Base-by-base conservation (phyloP, 257 asterid genomes). In the Solanum okadae region DNA sequence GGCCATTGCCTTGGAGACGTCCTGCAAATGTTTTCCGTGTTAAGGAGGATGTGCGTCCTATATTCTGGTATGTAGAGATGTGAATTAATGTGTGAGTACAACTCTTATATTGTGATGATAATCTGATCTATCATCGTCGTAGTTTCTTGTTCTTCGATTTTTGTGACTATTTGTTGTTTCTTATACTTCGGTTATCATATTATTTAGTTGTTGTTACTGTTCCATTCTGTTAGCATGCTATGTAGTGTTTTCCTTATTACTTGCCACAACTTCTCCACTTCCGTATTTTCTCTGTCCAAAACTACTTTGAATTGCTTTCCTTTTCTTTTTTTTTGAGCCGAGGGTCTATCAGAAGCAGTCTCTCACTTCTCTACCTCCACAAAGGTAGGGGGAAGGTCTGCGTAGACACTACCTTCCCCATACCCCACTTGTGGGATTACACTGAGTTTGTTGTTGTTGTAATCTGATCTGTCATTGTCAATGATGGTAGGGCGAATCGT, bases 1-100 rank as follows among this genome's bases (percentile, higher is more conserved):
- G 98, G 93, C 90, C 98, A 87, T 91, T 97, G 93, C 99, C 99
- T 86, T 97, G 99, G 99, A 96, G 96, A 89, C 98, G 98, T 63
- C 99, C 99, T 15, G 90, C 98, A 85, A 96, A 96, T 93, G 88
- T 95, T 88, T 89, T 89, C 88, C 98, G 99, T 68, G 92, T 93
- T 31, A 95, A 95, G 87, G 99, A 97, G 92, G 94, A 94, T 89
- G 99, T 97, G 59, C 99, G 99, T 52, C 99, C 99, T 65, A 97
- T 97, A 88, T 97, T 97, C 92, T 97, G 99, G 99, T 97, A 90
- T 84, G 90, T 63, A 3, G 40, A 81, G 42, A 46, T 29, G 13
- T 44, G 25, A 78, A 79, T 79, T 79, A 9, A 44, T 27, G 85
- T 42, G 4, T 13, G 84, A n/a, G 11, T 78, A n/a, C 84, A 14